Evolutionary conservation across 495 filamentous ascomycete species (phyloP).

Genomic region (Neurospora pannonica): DNA sequence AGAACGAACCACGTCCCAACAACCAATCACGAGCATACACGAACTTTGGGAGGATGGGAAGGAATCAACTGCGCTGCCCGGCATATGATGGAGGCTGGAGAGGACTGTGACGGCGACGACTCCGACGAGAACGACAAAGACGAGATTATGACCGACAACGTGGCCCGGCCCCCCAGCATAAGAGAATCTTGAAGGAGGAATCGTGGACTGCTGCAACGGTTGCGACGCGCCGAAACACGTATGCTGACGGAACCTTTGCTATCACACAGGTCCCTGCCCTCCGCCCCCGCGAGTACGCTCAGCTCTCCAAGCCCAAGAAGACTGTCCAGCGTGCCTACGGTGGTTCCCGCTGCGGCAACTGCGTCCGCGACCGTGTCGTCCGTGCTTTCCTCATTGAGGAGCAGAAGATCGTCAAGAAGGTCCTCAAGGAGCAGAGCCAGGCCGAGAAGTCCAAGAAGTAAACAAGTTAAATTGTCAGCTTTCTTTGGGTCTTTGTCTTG

Average conservation of each 20-base stretch:
- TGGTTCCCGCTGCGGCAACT: conserved; percentile 95
- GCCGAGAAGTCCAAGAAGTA: conserved; percentile 74
- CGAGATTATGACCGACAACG: not conserved
- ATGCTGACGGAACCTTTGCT: conserved; percentile 5
- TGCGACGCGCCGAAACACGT: not conserved
- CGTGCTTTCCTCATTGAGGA: conserved; percentile 99
- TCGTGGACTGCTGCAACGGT: not conserved
- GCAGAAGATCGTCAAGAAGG: conserved; percentile 99
- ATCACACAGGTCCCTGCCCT: conserved; percentile 77
- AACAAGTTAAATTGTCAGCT: conserved; percentile 10
- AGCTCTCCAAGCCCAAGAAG: conserved; percentile 96
- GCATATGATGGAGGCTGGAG: not conserved
- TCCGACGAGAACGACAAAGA: not conserved
- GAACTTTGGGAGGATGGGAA: conserved; percentile 1
- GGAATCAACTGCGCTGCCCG: not conserved
- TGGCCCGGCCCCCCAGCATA: not conserved
- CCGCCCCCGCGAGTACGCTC: conserved; percentile 91
- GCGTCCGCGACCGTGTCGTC: conserved; percentile 93
- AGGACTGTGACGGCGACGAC: not conserved
- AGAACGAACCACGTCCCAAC: not conserved
- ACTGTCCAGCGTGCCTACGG: conserved; percentile 97
- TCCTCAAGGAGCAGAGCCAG: conserved; percentile 70
- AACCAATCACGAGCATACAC: not conserved
- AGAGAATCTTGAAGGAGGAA: not conserved
- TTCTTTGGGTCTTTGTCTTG: conserved; percentile 13